phyloP scores from a whole-genome alignment of 495 filamentous ascomycete species.

The Parachaetomium inaequale region DNA sequence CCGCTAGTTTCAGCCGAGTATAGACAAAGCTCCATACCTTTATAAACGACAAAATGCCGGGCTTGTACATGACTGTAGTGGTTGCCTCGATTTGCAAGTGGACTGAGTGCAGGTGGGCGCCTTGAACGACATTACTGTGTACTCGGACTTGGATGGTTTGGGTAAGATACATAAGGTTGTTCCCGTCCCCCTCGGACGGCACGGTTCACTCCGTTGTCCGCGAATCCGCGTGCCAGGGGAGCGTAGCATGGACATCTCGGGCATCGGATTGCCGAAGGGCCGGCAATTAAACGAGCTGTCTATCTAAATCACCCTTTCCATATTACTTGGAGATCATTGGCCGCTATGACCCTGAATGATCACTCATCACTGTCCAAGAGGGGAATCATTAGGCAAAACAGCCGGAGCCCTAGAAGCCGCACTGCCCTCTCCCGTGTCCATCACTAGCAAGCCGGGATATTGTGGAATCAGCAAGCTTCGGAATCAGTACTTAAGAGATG shows the following conservation, averaged over 20 bases:
- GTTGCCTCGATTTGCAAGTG: too few relatives aligned
- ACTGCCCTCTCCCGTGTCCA: background rate
- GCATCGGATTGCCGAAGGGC: background rate
- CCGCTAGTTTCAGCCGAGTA: too few relatives aligned
- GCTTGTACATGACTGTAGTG: too few relatives aligned
- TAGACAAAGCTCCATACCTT: too few relatives aligned
- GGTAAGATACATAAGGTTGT: too few relatives aligned
- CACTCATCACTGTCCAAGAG: background rate
- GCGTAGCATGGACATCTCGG: background rate
- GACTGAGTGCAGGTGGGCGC: too few relatives aligned
- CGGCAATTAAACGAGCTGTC: background rate
- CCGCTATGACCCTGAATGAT: constrained; percentile 9
- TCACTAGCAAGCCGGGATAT: background rate
- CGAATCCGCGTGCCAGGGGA: too few relatives aligned
- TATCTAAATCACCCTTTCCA: background rate
- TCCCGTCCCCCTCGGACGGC: too few relatives aligned
- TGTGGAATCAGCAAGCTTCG: background rate
- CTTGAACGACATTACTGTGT: too few relatives aligned
- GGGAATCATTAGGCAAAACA: constrained; percentile 22
- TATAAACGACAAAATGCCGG: too few relatives aligned
- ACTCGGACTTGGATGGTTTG: too few relatives aligned
- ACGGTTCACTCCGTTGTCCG: too few relatives aligned
- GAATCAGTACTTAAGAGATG: background rate
- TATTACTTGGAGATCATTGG: background rate
- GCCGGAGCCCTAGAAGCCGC: background rate